These are phyloP conservation scores for Amanita phalloides DNA, from an alignment of 768 basidiomycete species.

Conservation along the genomic window DNA sequence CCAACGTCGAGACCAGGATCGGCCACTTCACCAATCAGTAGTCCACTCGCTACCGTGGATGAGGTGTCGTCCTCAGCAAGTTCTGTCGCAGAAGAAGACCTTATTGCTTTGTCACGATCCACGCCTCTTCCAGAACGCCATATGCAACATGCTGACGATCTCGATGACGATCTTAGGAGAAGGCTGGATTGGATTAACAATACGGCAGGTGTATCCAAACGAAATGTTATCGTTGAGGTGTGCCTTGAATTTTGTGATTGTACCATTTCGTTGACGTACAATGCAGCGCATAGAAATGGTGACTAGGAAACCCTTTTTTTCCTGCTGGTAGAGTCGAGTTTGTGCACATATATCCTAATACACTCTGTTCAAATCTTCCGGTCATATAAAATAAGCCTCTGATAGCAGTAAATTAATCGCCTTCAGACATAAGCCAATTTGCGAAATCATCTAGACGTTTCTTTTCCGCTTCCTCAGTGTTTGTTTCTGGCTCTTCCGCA, in stretches of 20 bases:
- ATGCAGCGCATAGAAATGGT: constrained; percentile 65
- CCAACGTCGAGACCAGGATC: constrained; percentile 20
- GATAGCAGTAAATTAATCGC: constrained; percentile 32
- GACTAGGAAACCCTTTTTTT: constrained; percentile 55
- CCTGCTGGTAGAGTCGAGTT: constrained; percentile 46
- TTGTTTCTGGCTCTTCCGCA: constrained; percentile 52
- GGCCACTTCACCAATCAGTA: constrained; percentile 39
- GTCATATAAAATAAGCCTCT: not conserved
- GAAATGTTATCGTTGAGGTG: constrained; percentile 66
- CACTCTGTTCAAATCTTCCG: not conserved
- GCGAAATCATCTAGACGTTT: constrained; percentile 83
- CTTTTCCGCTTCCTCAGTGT: constrained; percentile 68
- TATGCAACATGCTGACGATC: constrained; percentile 23
- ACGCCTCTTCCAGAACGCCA: constrained; percentile 54
- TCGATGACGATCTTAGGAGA: constrained; percentile 21
- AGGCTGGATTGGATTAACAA: constrained; percentile 35
- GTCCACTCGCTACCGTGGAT: constrained; percentile 45
- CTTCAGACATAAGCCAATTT: constrained; percentile 76
- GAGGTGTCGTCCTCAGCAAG: constrained; percentile 43
- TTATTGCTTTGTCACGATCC: constrained; percentile 67
- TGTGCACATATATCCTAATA: not conserved
- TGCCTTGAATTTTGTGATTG: not conserved
- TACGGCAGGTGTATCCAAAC: constrained; percentile 30
- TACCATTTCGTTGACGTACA: not conserved
- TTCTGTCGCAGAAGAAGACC: constrained; percentile 59